Evolutionary conservation across 2,329 filamentous ascomycete species (phyloP).

Genomic region (Stachybotrys chlorohalonatus): DNA sequence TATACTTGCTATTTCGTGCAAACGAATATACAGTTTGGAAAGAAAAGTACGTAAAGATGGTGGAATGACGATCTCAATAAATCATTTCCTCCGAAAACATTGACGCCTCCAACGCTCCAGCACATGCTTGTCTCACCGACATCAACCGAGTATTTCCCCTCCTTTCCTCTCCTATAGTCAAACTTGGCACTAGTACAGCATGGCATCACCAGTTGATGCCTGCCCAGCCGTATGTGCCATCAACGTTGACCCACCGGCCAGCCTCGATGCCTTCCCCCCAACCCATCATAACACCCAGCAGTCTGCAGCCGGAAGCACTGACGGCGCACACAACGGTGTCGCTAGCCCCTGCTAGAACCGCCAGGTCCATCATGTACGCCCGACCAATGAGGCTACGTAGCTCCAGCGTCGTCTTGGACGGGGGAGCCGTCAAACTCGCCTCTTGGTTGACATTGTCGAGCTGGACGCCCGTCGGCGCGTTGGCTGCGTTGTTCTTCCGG

Average conservation of each 20-base stretch:
- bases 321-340: slow-evolving; percentile 71
- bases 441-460: slow-evolving; percentile 14
- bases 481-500: slow-evolving; percentile 29
- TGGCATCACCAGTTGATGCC: slow-evolving; percentile 26
- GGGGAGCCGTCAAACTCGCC: slow-evolving; percentile 16
- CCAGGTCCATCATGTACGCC: slow-evolving; percentile 75
- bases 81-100: no score
- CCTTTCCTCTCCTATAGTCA: no score
- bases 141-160: no score
- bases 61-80: no score
- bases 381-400: slow-evolving; percentile 67
- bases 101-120: no score
- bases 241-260: slow-evolving; percentile 69
- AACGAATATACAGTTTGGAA: no score
- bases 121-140: no score
- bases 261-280: slow-evolving; percentile 60
- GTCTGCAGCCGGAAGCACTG: slow-evolving; percentile 60
- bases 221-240: slow-evolving; percentile 58
- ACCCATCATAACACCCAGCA: slow-evolving; percentile 80
- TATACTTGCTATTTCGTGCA: no score
- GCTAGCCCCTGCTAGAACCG: slow-evolving; percentile 58
- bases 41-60: no score
- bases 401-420: slow-evolving; percentile 47
- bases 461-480: slow-evolving; percentile 17
- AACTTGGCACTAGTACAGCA: neutral